These are phyloP conservation scores for Aspergillus awamori DNA, from an alignment of 2,329 filamentous ascomycete genomes.

Conservation along the genomic window DNA sequence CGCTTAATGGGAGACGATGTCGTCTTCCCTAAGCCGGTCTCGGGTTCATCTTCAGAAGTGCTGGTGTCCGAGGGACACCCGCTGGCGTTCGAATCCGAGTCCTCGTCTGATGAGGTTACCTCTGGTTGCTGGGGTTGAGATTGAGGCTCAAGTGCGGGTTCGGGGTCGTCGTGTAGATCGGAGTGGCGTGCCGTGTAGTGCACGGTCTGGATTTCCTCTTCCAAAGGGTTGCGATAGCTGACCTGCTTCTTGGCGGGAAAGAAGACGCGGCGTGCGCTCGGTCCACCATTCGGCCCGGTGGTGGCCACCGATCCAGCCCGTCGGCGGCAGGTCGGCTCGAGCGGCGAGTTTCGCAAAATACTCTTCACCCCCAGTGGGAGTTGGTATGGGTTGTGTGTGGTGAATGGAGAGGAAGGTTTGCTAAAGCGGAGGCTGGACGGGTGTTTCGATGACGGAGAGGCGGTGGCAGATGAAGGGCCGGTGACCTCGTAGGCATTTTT, in stretches of 20 bases:
- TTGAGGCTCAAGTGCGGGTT: slow-evolving; percentile 28
- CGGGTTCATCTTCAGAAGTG: slow-evolving; percentile 37
- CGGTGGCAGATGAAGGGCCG: slow-evolving; percentile 43
- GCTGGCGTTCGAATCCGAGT: slow-evolving; percentile 34
- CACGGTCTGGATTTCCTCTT: slow-evolving; percentile 61
- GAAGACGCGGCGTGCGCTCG: slow-evolving; percentile 38
- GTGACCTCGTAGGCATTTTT: slow-evolving; percentile 59
- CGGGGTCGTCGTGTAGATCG: slow-evolving; percentile 48
- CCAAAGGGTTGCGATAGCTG: slow-evolving; percentile 57
- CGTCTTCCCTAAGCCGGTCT: slow-evolving; percentile 12
- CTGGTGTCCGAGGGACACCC: slow-evolving; percentile 33
- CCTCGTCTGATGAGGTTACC: slow-evolving; percentile 26
- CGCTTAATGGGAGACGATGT: slow-evolving; percentile 30
- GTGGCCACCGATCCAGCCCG: slow-evolving; percentile 45
- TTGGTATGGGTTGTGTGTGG: slow-evolving; percentile 40
- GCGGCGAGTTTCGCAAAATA: slow-evolving; percentile 52
- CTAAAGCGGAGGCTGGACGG: slow-evolving; percentile 28
- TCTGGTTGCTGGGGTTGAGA: slow-evolving; percentile 16
- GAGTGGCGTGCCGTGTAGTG: slow-evolving; percentile 60
- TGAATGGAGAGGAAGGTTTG: slow-evolving; percentile 37
- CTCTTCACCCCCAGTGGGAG: slow-evolving; percentile 49
- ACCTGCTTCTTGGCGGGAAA: slow-evolving; percentile 63
- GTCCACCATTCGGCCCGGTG: slow-evolving; percentile 38
- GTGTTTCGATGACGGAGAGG: slow-evolving; percentile 37
- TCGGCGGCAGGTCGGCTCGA: slow-evolving; percentile 38